Conservation (phyloP, 1,284 basidiomycete species). For the Ceratobasidium sp. region DNA sequence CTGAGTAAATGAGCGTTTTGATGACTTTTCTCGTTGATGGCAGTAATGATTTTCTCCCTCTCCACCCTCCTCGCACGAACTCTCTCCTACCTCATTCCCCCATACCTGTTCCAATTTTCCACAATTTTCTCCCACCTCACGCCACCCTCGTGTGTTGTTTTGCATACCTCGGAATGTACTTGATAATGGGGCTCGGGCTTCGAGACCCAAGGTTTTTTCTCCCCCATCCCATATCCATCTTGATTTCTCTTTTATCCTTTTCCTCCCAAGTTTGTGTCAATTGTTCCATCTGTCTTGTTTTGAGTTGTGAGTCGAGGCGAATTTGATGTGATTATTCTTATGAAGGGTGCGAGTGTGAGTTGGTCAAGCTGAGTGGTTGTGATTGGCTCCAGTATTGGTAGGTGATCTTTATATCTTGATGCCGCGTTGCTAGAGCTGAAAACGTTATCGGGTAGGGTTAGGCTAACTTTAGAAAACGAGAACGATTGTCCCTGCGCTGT, state of each 20-base stretch:
- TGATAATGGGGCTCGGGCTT: too few relatives aligned
- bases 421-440: too few relatives aligned
- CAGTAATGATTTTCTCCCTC: neutral
- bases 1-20: constrained; percentile 2
- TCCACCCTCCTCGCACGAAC: neutral
- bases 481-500: too few relatives aligned
- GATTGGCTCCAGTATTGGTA: too few relatives aligned
- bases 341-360: neutral
- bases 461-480: too few relatives aligned
- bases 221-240: too few relatives aligned
- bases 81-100: constrained; percentile 10
- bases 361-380: neutral
- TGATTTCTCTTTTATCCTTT: neutral
- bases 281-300: constrained; percentile 4
- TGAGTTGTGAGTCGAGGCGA: constrained; percentile 9
- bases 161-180: constrained; percentile 28
- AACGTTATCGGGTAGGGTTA: too few relatives aligned
- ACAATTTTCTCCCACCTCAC: too few relatives aligned
- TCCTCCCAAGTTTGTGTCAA: constrained; percentile 15
- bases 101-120: neutral
- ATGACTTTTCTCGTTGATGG: neutral
- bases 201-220: neutral
- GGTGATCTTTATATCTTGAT: too few relatives aligned
- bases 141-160: neutral
- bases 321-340: constrained; percentile 26